Conservation (phyloP, 495 filamentous ascomycete genomes). For the Tetracladium setigerum region DNA sequence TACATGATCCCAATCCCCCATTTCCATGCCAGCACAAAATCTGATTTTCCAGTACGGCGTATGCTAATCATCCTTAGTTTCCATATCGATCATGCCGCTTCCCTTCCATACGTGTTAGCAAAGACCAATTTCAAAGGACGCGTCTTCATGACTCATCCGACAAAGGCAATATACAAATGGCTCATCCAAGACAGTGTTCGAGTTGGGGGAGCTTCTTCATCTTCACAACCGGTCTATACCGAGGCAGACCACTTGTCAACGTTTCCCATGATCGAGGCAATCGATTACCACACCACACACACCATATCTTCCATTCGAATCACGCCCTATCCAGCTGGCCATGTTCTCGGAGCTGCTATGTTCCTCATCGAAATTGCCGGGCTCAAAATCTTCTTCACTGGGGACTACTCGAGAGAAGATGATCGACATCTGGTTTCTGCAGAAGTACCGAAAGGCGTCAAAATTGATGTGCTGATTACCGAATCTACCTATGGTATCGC, state of each 20-base stretch:
- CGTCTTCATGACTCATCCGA: conserved; percentile 98
- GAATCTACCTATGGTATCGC: conserved; percentile 96
- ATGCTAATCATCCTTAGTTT: conserved; percentile 53
- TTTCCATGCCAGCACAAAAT: neutral
- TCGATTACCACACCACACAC: conserved; percentile 96
- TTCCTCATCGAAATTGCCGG: conserved; percentile 95
- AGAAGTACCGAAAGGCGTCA: conserved; percentile 72
- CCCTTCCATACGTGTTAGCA: conserved; percentile 90
- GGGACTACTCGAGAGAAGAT: conserved; percentile 91
- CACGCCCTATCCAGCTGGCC: conserved; percentile 92
- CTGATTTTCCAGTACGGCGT: neutral
- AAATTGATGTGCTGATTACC: conserved; percentile 92
- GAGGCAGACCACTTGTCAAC: conserved; percentile 91
- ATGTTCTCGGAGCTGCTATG: conserved; percentile 98
- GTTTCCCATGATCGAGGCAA: conserved; percentile 88
- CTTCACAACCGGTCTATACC: conserved; percentile 73
- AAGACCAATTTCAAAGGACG: conserved; percentile 96
- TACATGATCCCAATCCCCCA: conserved; percentile 16
- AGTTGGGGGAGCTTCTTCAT: conserved; percentile 72
- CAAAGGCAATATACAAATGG: conserved; percentile 99
- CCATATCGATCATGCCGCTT: conserved; percentile 94
- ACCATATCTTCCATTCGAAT: conserved; percentile 94
- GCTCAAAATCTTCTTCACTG: conserved; percentile 92
- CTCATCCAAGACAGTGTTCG: conserved; percentile 93
- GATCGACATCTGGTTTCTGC: conserved; percentile 93